Percentiles rank a stretch among this genome's conserved stretches.
phyloP scores from a whole-genome alignment of 225 moss, liverwort and hornwort species.

The Sphagnum tenellum region DNA sequence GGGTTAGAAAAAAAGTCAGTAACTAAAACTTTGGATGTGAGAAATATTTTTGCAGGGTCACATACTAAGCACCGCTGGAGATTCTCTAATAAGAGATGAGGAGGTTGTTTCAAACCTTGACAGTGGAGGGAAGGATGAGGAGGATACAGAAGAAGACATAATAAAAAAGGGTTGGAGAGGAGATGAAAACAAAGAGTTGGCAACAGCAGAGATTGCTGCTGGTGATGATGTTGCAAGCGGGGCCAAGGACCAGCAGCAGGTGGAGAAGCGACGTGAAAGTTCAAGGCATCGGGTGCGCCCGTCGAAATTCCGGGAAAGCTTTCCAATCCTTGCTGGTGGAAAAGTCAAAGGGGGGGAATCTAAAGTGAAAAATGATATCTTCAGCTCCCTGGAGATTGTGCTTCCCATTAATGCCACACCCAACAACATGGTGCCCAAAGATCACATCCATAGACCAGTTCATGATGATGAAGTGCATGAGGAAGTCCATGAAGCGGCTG shows the following conservation, averaged over 20 bases:
- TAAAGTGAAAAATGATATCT: constrained; percentile 13
- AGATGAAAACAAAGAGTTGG: constrained; percentile 17
- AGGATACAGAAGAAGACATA: constrained; percentile 16
- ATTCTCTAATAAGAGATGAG: too few species aligned
- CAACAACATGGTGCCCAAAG: constrained; percentile 5
- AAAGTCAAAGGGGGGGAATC: constrained; percentile 42
- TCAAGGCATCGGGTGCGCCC: constrained; percentile 35
- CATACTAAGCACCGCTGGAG: too few species aligned
- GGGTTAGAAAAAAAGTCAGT: too few species aligned
- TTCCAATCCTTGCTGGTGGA: constrained; percentile 14
- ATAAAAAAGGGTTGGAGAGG: constrained; percentile 15
- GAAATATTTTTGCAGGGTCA: too few species aligned
- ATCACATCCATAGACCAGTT: constrained; percentile 11
- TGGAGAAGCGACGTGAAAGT: constrained; percentile 33
- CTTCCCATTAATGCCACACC: constrained; percentile 7
- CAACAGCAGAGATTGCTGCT: constrained; percentile 1
- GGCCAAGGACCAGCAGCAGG: constrained; percentile 21
- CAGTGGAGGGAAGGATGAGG: constrained; percentile 16
- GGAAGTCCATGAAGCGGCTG: constrained; percentile 20
- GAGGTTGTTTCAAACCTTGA: too few species aligned
- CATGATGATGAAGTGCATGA: constrained; percentile 15
- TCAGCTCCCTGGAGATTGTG: constrained; percentile 12
- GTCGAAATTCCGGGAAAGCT: constrained; percentile 40
- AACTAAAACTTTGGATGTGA: too few species aligned
- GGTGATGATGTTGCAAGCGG: not conserved